Evolutionary conservation across 352 stramenopile genomes (phyloP).

Genomic region (Phytophthora constricta): DNA sequence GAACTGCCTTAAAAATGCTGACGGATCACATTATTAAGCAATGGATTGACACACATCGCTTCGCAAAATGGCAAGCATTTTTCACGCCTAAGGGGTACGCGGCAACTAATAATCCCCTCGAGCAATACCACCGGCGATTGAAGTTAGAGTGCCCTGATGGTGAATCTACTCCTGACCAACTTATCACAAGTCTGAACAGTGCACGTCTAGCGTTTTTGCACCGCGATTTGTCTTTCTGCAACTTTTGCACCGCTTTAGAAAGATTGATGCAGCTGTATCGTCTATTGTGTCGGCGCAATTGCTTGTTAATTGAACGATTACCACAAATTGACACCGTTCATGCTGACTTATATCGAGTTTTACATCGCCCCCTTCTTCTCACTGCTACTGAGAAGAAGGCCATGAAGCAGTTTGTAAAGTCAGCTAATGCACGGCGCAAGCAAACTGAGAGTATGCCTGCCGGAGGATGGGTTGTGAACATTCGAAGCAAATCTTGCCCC

Average conservation of each 20-base stretch:
- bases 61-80: conserved; percentile 7
- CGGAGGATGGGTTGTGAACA: too few relatives aligned
- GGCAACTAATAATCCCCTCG: conserved; percentile 4
- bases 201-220: conserved; percentile 2
- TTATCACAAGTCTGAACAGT: conserved; percentile 2
- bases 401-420: too few relatives aligned
- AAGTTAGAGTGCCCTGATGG: conserved; percentile 7
- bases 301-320: neutral
- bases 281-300: neutral
- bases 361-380: neutral
- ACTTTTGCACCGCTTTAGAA: neutral
- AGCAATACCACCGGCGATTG: conserved; percentile 4
- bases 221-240: neutral
- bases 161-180: neutral
- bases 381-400: conserved; percentile 11
- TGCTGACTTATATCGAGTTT: conserved; percentile 10
- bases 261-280: conserved; percentile 7
- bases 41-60: neutral
- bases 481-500: too few relatives aligned
- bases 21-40: neutral
- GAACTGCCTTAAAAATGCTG: neutral
- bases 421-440: too few relatives aligned
- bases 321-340: neutral
- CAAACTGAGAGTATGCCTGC: too few relatives aligned
- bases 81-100: conserved; percentile 6